Conservation (phyloP, 163 green algal genomes). For the Scenedesmus sp. region DNA sequence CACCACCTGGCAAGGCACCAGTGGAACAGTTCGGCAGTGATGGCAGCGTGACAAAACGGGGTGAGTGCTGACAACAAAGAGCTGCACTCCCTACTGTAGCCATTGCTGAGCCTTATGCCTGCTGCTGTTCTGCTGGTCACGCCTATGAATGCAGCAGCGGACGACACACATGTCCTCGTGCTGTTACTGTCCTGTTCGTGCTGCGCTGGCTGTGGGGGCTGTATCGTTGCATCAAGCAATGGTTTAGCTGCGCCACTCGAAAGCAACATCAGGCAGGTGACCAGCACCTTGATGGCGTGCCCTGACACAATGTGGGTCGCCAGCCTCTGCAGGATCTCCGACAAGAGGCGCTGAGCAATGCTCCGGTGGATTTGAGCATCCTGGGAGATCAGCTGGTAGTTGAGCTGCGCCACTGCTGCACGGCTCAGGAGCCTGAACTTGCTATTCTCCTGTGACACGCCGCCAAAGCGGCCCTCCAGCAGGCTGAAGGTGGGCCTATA, state of each 20-base stretch:
- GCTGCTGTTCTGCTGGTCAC: neutral
- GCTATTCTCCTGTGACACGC: conserved; percentile 64
- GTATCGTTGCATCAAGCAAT: no score
- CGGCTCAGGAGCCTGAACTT: conserved; percentile 62
- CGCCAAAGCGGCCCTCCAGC: conserved; percentile 66
- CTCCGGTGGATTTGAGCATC: conserved; percentile 60
- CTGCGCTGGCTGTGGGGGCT: neutral
- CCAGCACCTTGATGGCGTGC: conserved; percentile 51
- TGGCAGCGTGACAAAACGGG: neutral
- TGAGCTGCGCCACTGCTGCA: conserved; percentile 66
- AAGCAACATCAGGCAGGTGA: neutral
- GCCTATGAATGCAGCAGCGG: neutral
- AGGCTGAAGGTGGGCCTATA: conserved; percentile 63
- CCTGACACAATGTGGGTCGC: conserved; percentile 65
- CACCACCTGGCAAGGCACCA: conserved; percentile 52
- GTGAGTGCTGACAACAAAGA: neutral
- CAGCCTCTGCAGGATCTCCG: conserved; percentile 67
- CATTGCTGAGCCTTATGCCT: neutral
- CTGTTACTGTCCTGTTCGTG: neutral
- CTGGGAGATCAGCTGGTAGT: conserved; percentile 63
- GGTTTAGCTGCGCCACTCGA: no score
- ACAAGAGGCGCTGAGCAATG: conserved; percentile 61
- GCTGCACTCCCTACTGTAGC: neutral
- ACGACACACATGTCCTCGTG: no score
- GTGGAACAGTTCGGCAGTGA: neutral